Evolutionary conservation across 108 stramenopile species (phyloP), one percentile per base, ranked within the genome.

Genomic region (Conticribra weissflogii): DNA sequence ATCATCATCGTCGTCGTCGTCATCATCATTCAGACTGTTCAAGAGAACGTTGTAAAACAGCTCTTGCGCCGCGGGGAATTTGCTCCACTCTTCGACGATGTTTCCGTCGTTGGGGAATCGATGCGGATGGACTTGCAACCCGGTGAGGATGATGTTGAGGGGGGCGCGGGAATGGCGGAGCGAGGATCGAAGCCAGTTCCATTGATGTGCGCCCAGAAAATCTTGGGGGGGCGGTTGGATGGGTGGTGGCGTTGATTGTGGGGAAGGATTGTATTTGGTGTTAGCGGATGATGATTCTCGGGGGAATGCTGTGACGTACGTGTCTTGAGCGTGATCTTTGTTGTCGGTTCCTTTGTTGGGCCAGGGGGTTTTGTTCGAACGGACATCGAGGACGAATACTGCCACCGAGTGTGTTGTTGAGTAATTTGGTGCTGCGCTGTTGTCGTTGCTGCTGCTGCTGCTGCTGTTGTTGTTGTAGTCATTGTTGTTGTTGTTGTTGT

Each of bases 191-290:
- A 96, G 82, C 95, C 95, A 96, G 60, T 63, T 68, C 91, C 91
- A 96, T 65, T 96, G 95, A 27, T 84, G 63, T 63, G 78, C 84
- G 17, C 94, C 94, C 15, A 95, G 68, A 66, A 92, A 84, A 59
- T 91, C 90, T 22, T 65, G 51, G n/a, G n/a, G n/a, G n/a, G n/a
- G n/a, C n/a, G n/a, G n/a, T n/a, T n/a, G n/a, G n/a, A n/a, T n/a
- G n/a, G n/a, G n/a, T n/a, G n/a, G n/a, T n/a, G n/a, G n/a, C n/a
- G n/a, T n/a, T 16, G 46, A 49, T 27, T 14, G 62, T 72, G 68
- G 0, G 18, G 33, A 1, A 21, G 65, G 18, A 21, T 30, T 48
- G 3, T 58, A 24, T 64, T 21, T 16, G 16, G 18, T 15, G 41
- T 1, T 14, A 36, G 41, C 36, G 17, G n/a, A n/a, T 1, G 59